Conservation (phyloP, 768 basidiomycete genomes). For the Lactifluus piperatus region DNA sequence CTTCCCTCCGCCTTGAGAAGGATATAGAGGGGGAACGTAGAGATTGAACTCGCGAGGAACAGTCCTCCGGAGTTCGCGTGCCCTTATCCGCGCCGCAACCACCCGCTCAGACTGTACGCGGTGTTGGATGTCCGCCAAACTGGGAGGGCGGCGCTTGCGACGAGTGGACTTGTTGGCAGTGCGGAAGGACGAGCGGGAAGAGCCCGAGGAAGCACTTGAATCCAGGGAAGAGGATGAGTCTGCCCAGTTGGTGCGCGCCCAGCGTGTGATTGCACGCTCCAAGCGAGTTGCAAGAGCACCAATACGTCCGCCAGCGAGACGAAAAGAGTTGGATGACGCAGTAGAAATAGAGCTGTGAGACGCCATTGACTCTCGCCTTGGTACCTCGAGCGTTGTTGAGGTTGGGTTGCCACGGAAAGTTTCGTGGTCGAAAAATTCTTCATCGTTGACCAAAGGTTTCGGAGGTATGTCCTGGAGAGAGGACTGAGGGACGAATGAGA, state of each 20-base stretch:
- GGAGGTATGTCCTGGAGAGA: neutral
- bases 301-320: conserved; percentile 26
- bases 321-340: conserved; percentile 31
- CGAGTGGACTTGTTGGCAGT: conserved; percentile 31
- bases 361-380: conserved; percentile 22
- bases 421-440: conserved; percentile 33
- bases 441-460: neutral
- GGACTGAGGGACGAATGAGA: conserved; percentile 4
- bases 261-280: conserved; percentile 62
- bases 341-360: conserved; percentile 29
- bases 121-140: conserved; percentile 40
- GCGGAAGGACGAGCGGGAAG: conserved; percentile 33
- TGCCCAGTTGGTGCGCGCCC: conserved; percentile 47
- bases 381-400: conserved; percentile 26
- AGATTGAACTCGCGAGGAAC: conserved; percentile 57
- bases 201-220: conserved; percentile 34
- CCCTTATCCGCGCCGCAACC: conserved; percentile 54
- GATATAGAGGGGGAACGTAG: conserved; percentile 42
- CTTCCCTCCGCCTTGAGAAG: neutral
- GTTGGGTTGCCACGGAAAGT: conserved; percentile 53
- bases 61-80: conserved; percentile 50
- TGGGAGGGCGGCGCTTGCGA: conserved; percentile 38
- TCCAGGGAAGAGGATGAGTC: conserved; percentile 34
- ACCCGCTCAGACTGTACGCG: conserved; percentile 48
- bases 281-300: conserved; percentile 44